These are phyloP conservation scores for Phaeotremella fagi DNA, from an alignment of 768 basidiomycete species.

Conservation along the genomic window DNA sequence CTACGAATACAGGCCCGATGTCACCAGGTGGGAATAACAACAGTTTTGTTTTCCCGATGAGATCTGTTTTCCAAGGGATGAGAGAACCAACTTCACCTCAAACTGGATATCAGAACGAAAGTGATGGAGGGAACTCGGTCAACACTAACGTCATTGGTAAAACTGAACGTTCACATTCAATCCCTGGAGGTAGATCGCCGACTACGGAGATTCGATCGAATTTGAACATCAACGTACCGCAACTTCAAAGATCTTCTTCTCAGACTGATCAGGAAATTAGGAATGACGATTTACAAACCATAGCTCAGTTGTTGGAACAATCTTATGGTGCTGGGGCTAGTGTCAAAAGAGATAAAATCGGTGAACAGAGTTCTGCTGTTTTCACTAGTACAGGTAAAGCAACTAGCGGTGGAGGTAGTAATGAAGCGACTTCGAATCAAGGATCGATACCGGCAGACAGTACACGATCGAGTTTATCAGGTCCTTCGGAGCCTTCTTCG, in stretches of 20 bases:
- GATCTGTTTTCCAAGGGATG: constrained; percentile 27
- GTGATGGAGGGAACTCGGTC: background rate
- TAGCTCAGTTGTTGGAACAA: constrained; percentile 25
- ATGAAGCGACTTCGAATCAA: background rate
- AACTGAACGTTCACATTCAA: too few relatives aligned
- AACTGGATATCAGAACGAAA: background rate
- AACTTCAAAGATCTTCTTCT: too few relatives aligned
- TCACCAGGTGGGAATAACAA: constrained; percentile 4
- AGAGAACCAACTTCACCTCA: background rate
- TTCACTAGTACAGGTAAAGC: constrained; percentile 6
- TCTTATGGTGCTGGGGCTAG: background rate
- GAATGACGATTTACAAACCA: too few relatives aligned
- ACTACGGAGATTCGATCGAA: too few relatives aligned
- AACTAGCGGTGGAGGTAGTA: background rate
- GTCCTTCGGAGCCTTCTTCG: background rate
- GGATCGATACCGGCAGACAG: background rate
- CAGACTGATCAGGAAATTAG: too few relatives aligned
- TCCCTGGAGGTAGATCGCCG: too few relatives aligned
- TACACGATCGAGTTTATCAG: background rate
- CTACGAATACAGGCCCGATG: constrained; percentile 7
- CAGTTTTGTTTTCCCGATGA: constrained; percentile 32
- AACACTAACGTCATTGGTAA: background rate
- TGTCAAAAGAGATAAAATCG: background rate
- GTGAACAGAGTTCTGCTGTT: constrained; percentile 5
- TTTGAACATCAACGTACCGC: too few relatives aligned